Base-by-base conservation (phyloP, 176 grass and related monocot genomes). In the Lolium perenne region DNA sequence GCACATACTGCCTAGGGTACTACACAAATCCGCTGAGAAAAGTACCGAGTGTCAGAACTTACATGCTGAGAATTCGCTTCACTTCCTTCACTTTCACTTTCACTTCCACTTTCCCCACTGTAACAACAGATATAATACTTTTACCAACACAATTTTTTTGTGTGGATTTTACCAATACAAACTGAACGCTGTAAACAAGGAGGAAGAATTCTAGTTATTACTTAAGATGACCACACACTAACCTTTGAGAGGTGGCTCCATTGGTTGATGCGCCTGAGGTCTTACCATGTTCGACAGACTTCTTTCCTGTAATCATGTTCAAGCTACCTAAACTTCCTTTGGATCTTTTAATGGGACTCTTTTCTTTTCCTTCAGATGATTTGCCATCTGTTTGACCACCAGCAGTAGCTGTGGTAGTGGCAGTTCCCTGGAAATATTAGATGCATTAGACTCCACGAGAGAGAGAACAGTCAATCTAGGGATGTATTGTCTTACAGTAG, bases 281-380 rank as follows among this genome's bases (percentile, higher is more conserved):
- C 83, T 91, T 96, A 86, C 87, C 83, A 66, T 83, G 87, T 87
- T 92, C 91, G 46, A 26, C 75, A 46, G 83, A 80, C 56, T 89
- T 93, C 89, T 92, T 95, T 80, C 93, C 93, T 53, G 88, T 90
- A 91, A 96, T 91, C 90, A 96, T 99, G 60, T 93, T 96, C 86
- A 95, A 88, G 90, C 97, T 99, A 72, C 97, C 94, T 91, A 96
- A 99, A 96, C 92, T 97, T 84, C 89, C 92, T 92, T 91, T 96
- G 41, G 97, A 96, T 87, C 90, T 90, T 82, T 94, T 99, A 38
- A 92, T 84, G 32, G 84, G 84, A 86, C 90, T 92, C 84, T 88
- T 94, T 86, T 94, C 94, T 85, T 94, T 99, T 76, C 90, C 89
- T 79, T 99, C 92, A 18, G 84, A 89, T 53, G 92, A 85, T 69